A percentile compares a stretch with the other conserved stretches of the same genome.
These are phyloP conservation scores for Paecilomyces fulvus DNA, from an alignment of 2,329 filamentous ascomycete species.

Conservation along the genomic window DNA sequence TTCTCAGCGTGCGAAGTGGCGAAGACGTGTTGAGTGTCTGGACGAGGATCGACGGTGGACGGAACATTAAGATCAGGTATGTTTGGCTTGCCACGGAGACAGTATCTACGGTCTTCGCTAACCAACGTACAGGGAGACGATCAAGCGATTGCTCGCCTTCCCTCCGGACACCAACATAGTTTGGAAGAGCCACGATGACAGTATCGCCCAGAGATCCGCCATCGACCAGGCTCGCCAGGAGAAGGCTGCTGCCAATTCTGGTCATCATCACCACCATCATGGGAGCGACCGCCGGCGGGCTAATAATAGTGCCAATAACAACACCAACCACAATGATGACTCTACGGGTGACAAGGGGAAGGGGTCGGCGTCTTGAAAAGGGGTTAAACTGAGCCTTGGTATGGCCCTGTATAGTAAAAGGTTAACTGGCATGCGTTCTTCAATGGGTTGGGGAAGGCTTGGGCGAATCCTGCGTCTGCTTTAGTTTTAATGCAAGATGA, in stretches of 20 bases:
- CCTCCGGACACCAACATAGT: slow-evolving; percentile 83
- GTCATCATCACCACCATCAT: slow-evolving; percentile 23
- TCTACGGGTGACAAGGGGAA: slow-evolving; percentile 35
- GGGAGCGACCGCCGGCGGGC: slow-evolving; percentile 34
- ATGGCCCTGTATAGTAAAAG: slow-evolving; percentile 32
- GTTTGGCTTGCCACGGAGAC: slow-evolving; percentile 15
- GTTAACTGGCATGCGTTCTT: slow-evolving; percentile 29
- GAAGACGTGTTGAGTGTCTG: slow-evolving; percentile 98
- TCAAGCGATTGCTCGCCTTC: slow-evolving; percentile 81
- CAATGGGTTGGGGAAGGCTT: slow-evolving; percentile 27
- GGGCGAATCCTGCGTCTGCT: slow-evolving; percentile 31
- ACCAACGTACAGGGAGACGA: slow-evolving; percentile 62
- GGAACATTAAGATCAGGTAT: slow-evolving; percentile 93
- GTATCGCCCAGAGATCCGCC: slow-evolving; percentile 81
- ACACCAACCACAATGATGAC: slow-evolving; percentile 28
- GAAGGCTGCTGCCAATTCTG: slow-evolving; percentile 46
- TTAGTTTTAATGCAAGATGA: slow-evolving; percentile 9
- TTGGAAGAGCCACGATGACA: slow-evolving; percentile 94
- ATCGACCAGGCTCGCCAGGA: slow-evolving; percentile 89
- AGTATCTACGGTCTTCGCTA: slow-evolving; percentile 7
- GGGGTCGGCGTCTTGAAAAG: slow-evolving; percentile 22
- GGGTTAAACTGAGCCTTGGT: slow-evolving; percentile 15
- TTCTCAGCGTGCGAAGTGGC: slow-evolving; percentile 86
- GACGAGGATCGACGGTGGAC: slow-evolving; percentile 86
- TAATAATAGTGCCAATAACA: slow-evolving; percentile 15